Percentiles rank a stretch among this genome's conserved stretches.
phyloP scores from a whole-genome alignment of 2,329 filamentous ascomycete genomes.

The Allantophomopsis cytisporea region DNA sequence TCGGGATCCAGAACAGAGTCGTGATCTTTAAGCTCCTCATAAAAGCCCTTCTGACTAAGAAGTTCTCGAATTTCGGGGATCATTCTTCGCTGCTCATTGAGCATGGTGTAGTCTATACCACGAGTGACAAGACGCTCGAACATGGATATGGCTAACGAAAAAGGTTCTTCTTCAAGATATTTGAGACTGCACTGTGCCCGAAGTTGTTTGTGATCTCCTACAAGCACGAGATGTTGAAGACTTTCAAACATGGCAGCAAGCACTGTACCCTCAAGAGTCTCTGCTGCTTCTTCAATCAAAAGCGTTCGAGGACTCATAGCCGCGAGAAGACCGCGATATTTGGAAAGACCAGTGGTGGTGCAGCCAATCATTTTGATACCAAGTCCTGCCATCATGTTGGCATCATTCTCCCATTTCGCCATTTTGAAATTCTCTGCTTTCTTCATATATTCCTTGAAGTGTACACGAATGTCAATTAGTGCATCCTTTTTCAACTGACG shows the following conservation, averaged over 20 bases:
- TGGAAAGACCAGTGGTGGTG: slow-evolving; percentile 57
- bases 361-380: slow-evolving; percentile 21
- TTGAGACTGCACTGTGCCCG: slow-evolving; percentile 43
- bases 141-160: slow-evolving; percentile 47
- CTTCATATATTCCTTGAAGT: slow-evolving; percentile 8
- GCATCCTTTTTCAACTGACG: slow-evolving; percentile 9
- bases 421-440: slow-evolving; percentile 1
- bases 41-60: slow-evolving; percentile 39
- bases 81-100: slow-evolving; percentile 53
- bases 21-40: slow-evolving; percentile 43
- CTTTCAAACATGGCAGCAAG: slow-evolving; percentile 45
- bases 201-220: slow-evolving; percentile 59
- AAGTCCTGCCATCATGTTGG: slow-evolving; percentile 46
- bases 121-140: slow-evolving; percentile 56
- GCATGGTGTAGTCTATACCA: slow-evolving; percentile 33
- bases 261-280: slow-evolving; percentile 39
- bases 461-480: slow-evolving; percentile 5
- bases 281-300: slow-evolving; percentile 58
- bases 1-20: slow-evolving; percentile 36
- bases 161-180: slow-evolving; percentile 40
- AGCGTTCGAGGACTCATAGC: slow-evolving; percentile 45
- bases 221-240: slow-evolving; percentile 50
- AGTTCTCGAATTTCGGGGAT: slow-evolving; percentile 51
- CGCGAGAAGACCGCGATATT: slow-evolving; percentile 49
- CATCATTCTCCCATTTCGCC: slow-evolving; percentile 2